Base-by-base conservation (phyloP, 2,329 filamentous ascomycete species). In the Graphium sp. region DNA sequence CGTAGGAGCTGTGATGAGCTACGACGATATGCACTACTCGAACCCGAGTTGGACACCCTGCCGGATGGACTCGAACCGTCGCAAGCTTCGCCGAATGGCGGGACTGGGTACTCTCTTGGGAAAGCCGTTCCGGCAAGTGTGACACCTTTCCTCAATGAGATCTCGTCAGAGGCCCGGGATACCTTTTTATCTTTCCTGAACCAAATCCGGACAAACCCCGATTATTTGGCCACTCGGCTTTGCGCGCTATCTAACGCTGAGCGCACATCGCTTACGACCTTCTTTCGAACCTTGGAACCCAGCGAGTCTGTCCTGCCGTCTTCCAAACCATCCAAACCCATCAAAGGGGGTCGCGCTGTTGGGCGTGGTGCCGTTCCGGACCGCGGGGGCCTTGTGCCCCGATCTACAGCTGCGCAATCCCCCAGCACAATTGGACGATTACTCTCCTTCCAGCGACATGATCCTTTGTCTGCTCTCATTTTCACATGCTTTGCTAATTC, bases 401-500 rank as follows among this genome's bases (percentile, higher is more conserved):
- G 56, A 36, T 8, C 19, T 12, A 22, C 19, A 13, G 25, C 25
- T 17, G 20, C 18, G 7, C 14, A 18, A 20, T 49, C 36, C 56
- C 58, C 66, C 36, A 74, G 43, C 29, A 42, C 62, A 37, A 73
- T 92, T 42, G 82, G 92, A 49, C 74, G 81, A 43, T 69, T 89
- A 36, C 60, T 91, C 41, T 85, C 81, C 29, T 91, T 94, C 47
- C 83, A 93, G 52, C 68, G 85, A 42, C 80, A 29, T 45, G 82
- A 92, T 48, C 77, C 84, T 7, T 60, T 94, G 28, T 84, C 82
- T 35, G 75, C 79, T 32, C 65, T 94, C 38, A 70, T 93, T 35
- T 80, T 89, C 54, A 87, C 83, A 39, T 78, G 82, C 47, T 93
- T 91, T 61, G 81, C 82, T 50, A 82, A 84, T 46, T 85, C 81